Evolutionary conservation across 176 grass and related monocot species (phyloP).

Genomic region (Avena sativa): DNA sequence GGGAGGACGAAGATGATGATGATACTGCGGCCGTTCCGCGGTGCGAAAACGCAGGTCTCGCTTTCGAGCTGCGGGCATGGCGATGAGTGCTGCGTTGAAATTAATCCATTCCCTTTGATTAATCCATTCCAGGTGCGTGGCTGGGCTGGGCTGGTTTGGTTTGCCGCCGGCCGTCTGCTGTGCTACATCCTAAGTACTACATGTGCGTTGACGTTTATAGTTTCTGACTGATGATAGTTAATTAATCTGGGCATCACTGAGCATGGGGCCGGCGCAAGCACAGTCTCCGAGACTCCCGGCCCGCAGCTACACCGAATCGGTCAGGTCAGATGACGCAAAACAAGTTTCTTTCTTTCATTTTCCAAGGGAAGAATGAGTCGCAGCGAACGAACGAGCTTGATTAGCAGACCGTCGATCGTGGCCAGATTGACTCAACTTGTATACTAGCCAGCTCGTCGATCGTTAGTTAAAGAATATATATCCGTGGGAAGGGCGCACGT

Average conservation of each 20-base stretch:
- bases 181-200: neutral
- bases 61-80: neutral
- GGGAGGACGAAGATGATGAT: no score
- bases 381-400: neutral
- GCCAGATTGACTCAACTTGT: neutral
- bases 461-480: no score
- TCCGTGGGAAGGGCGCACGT: neutral
- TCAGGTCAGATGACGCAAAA: neutral
- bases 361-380: neutral
- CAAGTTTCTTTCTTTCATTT: neutral
- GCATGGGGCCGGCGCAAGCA: neutral
- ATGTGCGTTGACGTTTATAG: constrained; percentile 19
- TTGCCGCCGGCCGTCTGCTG: neutral
- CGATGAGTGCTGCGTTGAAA: no score
- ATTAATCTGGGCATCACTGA: no score
- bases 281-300: neutral
- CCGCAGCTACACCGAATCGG: neutral
- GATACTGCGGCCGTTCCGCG: no score
- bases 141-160: no score
- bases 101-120: no score
- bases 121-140: no score
- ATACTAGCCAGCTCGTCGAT: neutral
- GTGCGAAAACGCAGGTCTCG: neutral
- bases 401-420: neutral
- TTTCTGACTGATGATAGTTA: neutral